Base-by-base conservation (phyloP, 495 filamentous ascomycete genomes). In the Patellaria atrata region DNA sequence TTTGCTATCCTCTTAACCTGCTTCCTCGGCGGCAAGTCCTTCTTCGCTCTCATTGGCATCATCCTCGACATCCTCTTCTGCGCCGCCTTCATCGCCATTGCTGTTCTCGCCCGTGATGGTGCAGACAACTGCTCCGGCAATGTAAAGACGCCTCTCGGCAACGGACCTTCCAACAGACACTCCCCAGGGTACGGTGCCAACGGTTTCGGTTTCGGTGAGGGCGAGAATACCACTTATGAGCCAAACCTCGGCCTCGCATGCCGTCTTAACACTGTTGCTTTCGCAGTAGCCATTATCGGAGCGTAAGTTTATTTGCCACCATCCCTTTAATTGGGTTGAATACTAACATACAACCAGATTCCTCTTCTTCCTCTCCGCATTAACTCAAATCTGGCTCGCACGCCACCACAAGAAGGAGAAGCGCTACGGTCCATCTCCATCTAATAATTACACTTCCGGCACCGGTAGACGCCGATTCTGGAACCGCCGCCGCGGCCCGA, bases 371-470 rank as follows among this genome's bases (percentile, higher is more conserved):
- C 48, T 78, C 50, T 74, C 77, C 23, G 68, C 44, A 44, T 71
- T 30, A 57, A n/a, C 79, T 42, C 77, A 82, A 50, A 33, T 77
- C 37, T 55, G 65, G 13, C 64, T 82, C 11, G 67, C 68, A 46
- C 75, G 75, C 38, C 63, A 82, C 54, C 78, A 78, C 59, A 69
- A 73, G 50, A 75, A 76, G 49, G 79, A 89, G 61, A 77, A 77
- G 57, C 72, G 77, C 31, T 83, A 75, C 61, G 82, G 79, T 23
- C 81, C 83, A 16, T 68, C 71, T 40, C 80, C 82, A 5, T 63
- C 68, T 33, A 87, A 85, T 64, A 64, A 70, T 52, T 85, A 86
- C 61, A 84, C 79, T 13, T 72, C 67, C 18, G 82, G 80, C 33
- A 71, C 59, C 33, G 64, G 64, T 41, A 64, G 58, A 18, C 52